Conservation (phyloP, 1,139 yeast species). For the Suhomyces ambrosiae region DNA sequence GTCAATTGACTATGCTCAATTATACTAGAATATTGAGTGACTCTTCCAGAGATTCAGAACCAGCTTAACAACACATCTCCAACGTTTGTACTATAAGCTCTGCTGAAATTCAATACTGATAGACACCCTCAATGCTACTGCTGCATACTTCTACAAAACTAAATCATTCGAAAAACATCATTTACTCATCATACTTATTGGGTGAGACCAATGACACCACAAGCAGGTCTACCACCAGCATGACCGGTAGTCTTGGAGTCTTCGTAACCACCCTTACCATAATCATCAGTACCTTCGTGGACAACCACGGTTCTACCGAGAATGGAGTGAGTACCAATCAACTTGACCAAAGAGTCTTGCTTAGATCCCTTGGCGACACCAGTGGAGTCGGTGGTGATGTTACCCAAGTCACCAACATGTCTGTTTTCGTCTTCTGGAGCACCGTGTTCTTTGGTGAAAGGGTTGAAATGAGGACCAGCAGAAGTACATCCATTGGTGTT, state of each 20-base stretch:
- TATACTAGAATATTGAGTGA: no score
- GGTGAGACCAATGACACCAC: slow-evolving; percentile 94
- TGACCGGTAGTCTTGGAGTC: slow-evolving; percentile 97
- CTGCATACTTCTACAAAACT: not conserved
- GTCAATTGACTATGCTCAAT: no score
- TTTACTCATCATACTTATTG: slow-evolving; percentile 23
- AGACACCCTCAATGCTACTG: no score
- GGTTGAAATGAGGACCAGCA: slow-evolving; percentile 99
- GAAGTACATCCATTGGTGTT: slow-evolving; percentile 98
- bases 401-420: slow-evolving; percentile 98
- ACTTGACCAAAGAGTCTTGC: slow-evolving; percentile 74
- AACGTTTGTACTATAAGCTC: no score
- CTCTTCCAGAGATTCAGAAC: no score
- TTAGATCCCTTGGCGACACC: slow-evolving; percentile 91
- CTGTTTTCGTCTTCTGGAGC: slow-evolving; percentile 87
- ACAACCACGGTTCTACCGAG: slow-evolving; percentile 96
- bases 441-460: slow-evolving; percentile 88
- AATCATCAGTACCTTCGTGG: slow-evolving; percentile 93
- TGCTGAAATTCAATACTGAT: no score
- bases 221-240: slow-evolving; percentile 98
- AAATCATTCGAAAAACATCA: not conserved
- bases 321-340: slow-evolving; percentile 82
- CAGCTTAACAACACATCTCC: no score
- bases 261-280: slow-evolving; percentile 93
- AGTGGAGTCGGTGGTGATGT: slow-evolving; percentile 77